Evolutionary conservation across 176 grass and related monocot genomes (phyloP).

Genomic region (Oryza glumipatula): DNA sequence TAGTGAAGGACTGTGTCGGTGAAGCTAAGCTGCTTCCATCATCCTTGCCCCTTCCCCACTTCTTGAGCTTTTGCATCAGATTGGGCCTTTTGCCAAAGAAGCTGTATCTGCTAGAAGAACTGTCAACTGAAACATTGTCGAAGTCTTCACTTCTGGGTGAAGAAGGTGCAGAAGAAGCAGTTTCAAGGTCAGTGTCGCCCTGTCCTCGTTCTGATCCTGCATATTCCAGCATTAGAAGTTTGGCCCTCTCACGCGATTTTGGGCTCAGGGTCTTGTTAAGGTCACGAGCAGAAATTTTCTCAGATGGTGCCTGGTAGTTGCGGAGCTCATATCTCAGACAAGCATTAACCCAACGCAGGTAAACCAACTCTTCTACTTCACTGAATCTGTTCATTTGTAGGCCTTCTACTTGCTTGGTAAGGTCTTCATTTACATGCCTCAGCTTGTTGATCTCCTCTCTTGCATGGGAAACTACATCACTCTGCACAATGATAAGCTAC

Average conservation of each 20-base stretch:
- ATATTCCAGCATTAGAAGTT: constrained; percentile 88
- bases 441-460: constrained; percentile 82
- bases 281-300: constrained; percentile 72
- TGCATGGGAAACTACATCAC: constrained; percentile 63
- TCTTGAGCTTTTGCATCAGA: constrained; percentile 88
- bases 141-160: constrained; percentile 86
- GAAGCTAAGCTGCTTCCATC: constrained; percentile 59
- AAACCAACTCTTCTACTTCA: constrained; percentile 93
- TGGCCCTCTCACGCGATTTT: constrained; percentile 78
- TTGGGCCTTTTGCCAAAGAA: constrained; percentile 74
- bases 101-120: constrained; percentile 80
- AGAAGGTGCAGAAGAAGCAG: constrained; percentile 73
- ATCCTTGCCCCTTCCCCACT: constrained; percentile 83
- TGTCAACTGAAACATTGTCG: constrained; percentile 82
- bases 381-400: constrained; percentile 94
- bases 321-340: constrained; percentile 90
- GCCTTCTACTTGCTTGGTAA: constrained; percentile 96
- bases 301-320: constrained; percentile 72
- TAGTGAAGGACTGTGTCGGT: constrained; percentile 46
- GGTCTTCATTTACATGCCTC: constrained; percentile 76
- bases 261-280: constrained; percentile 90
- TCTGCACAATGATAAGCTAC: constrained; percentile 54
- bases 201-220: constrained; percentile 85
- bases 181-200: constrained; percentile 89
- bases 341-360: constrained; percentile 94